These are phyloP conservation scores for Urostyla sp. DNA, from an alignment of 73 alveolate species.

Conservation along the genomic window DNA sequence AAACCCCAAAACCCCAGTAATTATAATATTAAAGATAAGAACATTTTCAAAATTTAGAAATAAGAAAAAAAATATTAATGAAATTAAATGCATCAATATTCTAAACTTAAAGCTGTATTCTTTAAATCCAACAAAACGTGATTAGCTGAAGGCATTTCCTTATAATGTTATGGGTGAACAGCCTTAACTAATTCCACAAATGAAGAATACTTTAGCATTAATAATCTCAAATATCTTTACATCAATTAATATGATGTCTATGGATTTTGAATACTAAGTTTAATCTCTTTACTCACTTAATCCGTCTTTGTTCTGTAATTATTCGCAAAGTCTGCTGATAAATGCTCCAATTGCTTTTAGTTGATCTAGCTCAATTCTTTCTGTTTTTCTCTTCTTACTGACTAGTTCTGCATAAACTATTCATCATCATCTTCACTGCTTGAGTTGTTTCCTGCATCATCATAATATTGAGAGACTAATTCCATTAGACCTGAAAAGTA, in stretches of 20 bases:
- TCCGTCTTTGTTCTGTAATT: constrained; percentile 54
- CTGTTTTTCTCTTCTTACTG: constrained; percentile 6
- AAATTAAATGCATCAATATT: background rate
- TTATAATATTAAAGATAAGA: too few species aligned
- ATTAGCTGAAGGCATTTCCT: constrained; percentile 44
- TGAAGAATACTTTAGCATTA: constrained; percentile 60
- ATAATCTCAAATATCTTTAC: constrained; percentile 40
- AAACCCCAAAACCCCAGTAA: background rate
- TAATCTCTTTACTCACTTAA: constrained; percentile 37
- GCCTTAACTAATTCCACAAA: constrained; percentile 54
- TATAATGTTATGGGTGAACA: constrained; percentile 27
- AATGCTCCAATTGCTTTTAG: constrained; percentile 23
- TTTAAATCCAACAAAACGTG: constrained; percentile 34
- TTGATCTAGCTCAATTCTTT: constrained; percentile 26
- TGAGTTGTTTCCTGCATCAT: constrained; percentile 2
- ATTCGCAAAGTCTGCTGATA: constrained; percentile 44
- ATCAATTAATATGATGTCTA: constrained; percentile 29
- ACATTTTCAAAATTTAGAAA: too few species aligned
- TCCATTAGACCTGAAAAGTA: constrained; percentile 38
- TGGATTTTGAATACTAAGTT: constrained; percentile 18
- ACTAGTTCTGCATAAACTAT: background rate
- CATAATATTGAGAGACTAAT: constrained; percentile 12
- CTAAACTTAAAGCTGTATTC: constrained; percentile 39
- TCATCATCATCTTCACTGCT: constrained; percentile 7
- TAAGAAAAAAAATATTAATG: background rate